Evolutionary conservation across 805 yeast species (phyloP).

Genomic region (Candida namnaoensis): DNA sequence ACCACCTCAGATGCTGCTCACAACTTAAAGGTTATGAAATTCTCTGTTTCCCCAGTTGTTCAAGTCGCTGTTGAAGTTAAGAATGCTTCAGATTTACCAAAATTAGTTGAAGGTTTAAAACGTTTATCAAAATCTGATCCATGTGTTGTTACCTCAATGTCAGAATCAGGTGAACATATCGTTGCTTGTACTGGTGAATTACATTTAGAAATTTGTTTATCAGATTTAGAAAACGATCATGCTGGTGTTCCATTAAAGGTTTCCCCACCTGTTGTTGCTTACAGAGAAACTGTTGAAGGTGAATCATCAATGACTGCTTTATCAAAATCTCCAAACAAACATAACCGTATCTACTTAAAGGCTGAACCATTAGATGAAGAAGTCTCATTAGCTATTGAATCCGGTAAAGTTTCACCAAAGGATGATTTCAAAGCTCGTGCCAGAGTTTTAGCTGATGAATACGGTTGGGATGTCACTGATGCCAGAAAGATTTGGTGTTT

Average conservation of each 20-base stretch:
- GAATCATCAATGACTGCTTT: slow-evolving; percentile 94
- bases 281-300: slow-evolving; percentile 96
- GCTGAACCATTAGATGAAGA: slow-evolving; percentile 97
- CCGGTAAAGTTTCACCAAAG: slow-evolving; percentile 86
- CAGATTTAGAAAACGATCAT: slow-evolving; percentile 96
- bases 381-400: slow-evolving; percentile 84
- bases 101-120: slow-evolving; percentile 99
- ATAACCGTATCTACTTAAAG: slow-evolving; percentile 97
- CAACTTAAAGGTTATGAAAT: slow-evolving; percentile 99
- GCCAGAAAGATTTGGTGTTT: slow-evolving; percentile 99
- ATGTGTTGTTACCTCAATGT: slow-evolving; percentile 84
- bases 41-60: slow-evolving; percentile 99
- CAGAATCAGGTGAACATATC: slow-evolving; percentile 97
- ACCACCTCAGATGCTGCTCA: slow-evolving; percentile 95
- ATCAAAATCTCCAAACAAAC: slow-evolving; percentile 99
- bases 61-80: slow-evolving; percentile 99
- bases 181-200: slow-evolving; percentile 99
- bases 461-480: slow-evolving; percentile 99
- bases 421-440: slow-evolving; percentile 99
- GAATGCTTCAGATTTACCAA: slow-evolving; percentile 99
- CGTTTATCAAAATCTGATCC: slow-evolving; percentile 99
- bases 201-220: slow-evolving; percentile 96
- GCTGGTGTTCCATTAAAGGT: slow-evolving; percentile 98
- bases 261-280: slow-evolving; percentile 96
- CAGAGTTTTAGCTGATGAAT: slow-evolving; percentile 96